Evolutionary conservation across 2,329 filamentous ascomycete genomes (phyloP).

Genomic region (Elsinoe australis): DNA sequence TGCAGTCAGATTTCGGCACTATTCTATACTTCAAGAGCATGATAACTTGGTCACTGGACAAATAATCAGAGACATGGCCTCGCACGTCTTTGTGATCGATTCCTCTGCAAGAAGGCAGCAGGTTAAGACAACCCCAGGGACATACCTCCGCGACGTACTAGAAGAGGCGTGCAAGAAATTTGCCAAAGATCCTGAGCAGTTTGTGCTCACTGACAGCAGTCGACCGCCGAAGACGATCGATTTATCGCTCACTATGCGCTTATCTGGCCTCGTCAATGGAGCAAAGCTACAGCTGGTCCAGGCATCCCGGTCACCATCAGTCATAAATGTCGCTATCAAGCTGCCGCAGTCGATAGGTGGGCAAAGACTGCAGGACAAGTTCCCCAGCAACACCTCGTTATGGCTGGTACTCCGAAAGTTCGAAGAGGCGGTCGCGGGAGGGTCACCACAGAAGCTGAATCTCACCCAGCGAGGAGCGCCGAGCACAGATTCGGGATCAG

Average conservation of each 20-base stretch:
- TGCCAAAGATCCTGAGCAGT: conserved; percentile 62
- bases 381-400: conserved; percentile 77
- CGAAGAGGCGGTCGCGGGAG: conserved; percentile 62
- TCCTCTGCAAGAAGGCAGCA: conserved; percentile 67
- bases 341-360: conserved; percentile 59
- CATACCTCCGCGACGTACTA: conserved; percentile 74
- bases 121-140: conserved; percentile 75
- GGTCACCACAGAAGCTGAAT: conserved; percentile 49
- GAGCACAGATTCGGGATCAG: conserved; percentile 51
- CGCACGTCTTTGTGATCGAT: conserved; percentile 82
- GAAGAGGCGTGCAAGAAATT: conserved; percentile 83
- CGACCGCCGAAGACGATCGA: conserved; percentile 74
- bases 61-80: conserved; percentile 55
- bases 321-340: conserved; percentile 82
- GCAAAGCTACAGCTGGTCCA: conserved; percentile 89
- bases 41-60: neutral
- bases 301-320: conserved; percentile 74
- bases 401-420: conserved; percentile 89
- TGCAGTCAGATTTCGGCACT: neutral
- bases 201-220: conserved; percentile 54
- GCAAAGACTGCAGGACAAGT: conserved; percentile 70
- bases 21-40: neutral
- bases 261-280: conserved; percentile 72
- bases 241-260: conserved; percentile 73
- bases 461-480: conserved; percentile 78